Conservation (phyloP, 176 grass and related monocot genomes). For the Microstegium vimineum region DNA sequence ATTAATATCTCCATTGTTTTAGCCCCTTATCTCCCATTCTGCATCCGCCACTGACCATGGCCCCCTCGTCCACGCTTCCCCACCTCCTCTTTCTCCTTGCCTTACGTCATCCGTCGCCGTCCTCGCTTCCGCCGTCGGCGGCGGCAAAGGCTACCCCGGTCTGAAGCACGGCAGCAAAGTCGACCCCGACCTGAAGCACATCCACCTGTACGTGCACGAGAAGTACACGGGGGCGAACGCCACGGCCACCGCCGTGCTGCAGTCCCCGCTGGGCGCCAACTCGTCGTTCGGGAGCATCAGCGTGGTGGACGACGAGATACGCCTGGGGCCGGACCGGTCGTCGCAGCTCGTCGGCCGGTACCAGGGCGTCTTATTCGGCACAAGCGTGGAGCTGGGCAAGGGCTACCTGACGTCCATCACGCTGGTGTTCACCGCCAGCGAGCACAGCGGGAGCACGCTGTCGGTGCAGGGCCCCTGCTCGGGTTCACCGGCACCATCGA, state of each 20-base stretch:
- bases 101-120: background rate
- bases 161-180: background rate
- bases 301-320: background rate
- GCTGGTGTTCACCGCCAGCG: constrained; percentile 24
- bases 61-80: background rate
- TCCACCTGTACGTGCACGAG: constrained; percentile 29
- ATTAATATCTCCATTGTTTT: too few species aligned
- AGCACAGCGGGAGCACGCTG: constrained; percentile 20
- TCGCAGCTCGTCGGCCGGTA: background rate
- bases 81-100: background rate
- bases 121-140: too few species aligned
- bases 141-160: too few species aligned
- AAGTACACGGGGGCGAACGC: background rate
- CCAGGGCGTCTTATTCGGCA: background rate
- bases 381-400: background rate
- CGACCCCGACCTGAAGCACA: background rate
- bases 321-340: background rate
- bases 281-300: background rate
- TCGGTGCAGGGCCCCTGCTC: background rate
- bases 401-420: background rate
- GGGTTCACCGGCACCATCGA: background rate
- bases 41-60: too few species aligned
- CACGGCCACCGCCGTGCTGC: background rate
- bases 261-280: background rate
- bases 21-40: too few species aligned